These are phyloP conservation scores for Rehmannia glutinosa DNA, from an alignment of 257 asterid species.

Conservation along the genomic window DNA sequence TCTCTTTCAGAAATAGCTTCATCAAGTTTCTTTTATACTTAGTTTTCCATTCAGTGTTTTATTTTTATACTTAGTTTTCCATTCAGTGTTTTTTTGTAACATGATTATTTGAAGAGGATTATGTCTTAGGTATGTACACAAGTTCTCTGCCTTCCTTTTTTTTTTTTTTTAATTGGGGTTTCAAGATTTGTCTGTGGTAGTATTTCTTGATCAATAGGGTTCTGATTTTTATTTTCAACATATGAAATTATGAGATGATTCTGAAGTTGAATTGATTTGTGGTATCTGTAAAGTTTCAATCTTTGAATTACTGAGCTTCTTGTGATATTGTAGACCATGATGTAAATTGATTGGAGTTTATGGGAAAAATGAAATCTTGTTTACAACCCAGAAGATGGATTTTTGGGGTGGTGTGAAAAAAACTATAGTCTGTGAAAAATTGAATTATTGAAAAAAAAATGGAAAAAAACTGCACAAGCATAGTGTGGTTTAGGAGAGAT, in stretches of 20 bases:
- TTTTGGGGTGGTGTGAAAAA: not conserved
- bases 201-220: slow-evolving; percentile 13
- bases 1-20: too few relatives aligned
- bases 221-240: too few relatives aligned
- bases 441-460: slow-evolving; percentile 28
- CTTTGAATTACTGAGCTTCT: not conserved
- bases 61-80: too few relatives aligned
- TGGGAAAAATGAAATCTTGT: not conserved
- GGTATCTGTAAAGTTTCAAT: not conserved
- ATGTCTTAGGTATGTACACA: slow-evolving; percentile 1
- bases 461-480: slow-evolving; percentile 58
- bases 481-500: slow-evolving; percentile 98
- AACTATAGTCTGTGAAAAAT: not conserved
- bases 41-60: too few relatives aligned
- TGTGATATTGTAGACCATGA: not conserved
- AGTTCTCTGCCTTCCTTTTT: not conserved
- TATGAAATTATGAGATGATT: too few relatives aligned
- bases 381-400: too few relatives aligned
- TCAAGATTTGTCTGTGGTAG: not conserved
- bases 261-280: not conserved
- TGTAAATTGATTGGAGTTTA: not conserved
- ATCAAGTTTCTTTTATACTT: too few relatives aligned
- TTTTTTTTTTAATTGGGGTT: not conserved
- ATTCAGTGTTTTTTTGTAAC: not conserved
- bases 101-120: slow-evolving; percentile 1